Conservation (phyloP, 2,329 filamentous ascomycete genomes). For the Monosporascus sp. region DNA sequence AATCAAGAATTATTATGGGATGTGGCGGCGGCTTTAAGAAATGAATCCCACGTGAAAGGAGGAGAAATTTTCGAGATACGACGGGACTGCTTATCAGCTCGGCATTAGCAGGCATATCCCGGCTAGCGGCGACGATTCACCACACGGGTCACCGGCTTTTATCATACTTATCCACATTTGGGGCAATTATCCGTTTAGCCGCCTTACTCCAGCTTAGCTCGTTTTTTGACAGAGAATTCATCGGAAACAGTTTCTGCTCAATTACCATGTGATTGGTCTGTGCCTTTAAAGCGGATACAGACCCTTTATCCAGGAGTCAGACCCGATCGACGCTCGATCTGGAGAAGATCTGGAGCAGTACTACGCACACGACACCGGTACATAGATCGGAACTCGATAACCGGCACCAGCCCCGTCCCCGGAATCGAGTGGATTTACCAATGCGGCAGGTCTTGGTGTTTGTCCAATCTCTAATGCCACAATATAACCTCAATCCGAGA, state of each 20-base stretch:
- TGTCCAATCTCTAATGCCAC: no score
- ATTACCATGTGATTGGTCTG: background rate
- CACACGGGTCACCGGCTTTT: background rate
- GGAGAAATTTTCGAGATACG: background rate
- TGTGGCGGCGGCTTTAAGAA: background rate
- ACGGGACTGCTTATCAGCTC: background rate
- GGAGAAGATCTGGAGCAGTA: background rate
- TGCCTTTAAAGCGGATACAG: background rate
- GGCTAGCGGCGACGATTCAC: background rate
- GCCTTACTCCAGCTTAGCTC: background rate
- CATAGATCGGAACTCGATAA: background rate
- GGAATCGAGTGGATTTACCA: no score
- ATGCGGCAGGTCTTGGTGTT: no score
- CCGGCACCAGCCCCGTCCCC: background rate
- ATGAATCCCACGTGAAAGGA: background rate
- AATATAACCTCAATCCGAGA: no score
- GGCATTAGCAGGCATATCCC: background rate
- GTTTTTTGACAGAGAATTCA: background rate
- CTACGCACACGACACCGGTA: background rate
- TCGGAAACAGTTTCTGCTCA: background rate
- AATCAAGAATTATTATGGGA: background rate
- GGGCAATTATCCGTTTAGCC: background rate
- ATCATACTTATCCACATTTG: background rate
- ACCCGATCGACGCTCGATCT: background rate
- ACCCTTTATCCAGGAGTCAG: background rate